Conservation (phyloP, 345 rosid genomes). For the Gossypium australe region DNA sequence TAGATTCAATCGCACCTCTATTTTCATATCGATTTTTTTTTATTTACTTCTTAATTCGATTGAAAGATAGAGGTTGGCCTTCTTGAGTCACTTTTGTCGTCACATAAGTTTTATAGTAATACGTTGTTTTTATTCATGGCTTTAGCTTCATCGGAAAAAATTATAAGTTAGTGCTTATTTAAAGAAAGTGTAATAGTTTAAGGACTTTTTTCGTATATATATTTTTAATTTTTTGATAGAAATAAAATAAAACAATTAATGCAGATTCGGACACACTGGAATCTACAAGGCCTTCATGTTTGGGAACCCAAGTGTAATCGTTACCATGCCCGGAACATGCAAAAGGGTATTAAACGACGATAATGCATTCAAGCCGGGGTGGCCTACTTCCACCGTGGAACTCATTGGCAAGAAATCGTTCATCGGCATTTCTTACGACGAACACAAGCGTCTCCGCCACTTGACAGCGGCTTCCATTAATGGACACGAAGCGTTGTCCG, state of each 20-base stretch:
- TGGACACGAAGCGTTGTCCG: slow-evolving; percentile 68
- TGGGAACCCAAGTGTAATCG: slow-evolving; percentile 72
- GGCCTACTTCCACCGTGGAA: slow-evolving; percentile 64
- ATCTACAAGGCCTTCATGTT: slow-evolving; percentile 81
- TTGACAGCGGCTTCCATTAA: slow-evolving; percentile 76
- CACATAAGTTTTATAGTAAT: too few relatives aligned
- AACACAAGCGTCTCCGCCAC: slow-evolving; percentile 80
- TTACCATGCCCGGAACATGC: slow-evolving; percentile 65
- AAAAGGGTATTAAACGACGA: slow-evolving; percentile 59
- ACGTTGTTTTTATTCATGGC: too few relatives aligned
- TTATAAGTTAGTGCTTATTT: too few relatives aligned
- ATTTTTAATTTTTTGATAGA: too few relatives aligned
- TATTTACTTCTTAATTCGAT: too few relatives aligned
- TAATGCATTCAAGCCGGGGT: slow-evolving; percentile 68
- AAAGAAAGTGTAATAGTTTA: too few relatives aligned
- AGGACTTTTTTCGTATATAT: too few relatives aligned
- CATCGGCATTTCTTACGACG: slow-evolving; percentile 57
- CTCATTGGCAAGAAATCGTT: slow-evolving; percentile 82
- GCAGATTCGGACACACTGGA: slow-evolving; percentile 60
- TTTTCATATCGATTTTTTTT: too few relatives aligned
- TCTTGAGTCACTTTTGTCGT: too few relatives aligned
- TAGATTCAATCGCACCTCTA: too few relatives aligned
- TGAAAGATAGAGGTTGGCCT: too few relatives aligned
- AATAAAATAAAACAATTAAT: background rate
- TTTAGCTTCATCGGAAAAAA: too few relatives aligned